Evolutionary conservation across 306 rosid genomes (phyloP), one percentile per base, ranked within the genome.

Genomic region (Abrus pulchellus): DNA sequence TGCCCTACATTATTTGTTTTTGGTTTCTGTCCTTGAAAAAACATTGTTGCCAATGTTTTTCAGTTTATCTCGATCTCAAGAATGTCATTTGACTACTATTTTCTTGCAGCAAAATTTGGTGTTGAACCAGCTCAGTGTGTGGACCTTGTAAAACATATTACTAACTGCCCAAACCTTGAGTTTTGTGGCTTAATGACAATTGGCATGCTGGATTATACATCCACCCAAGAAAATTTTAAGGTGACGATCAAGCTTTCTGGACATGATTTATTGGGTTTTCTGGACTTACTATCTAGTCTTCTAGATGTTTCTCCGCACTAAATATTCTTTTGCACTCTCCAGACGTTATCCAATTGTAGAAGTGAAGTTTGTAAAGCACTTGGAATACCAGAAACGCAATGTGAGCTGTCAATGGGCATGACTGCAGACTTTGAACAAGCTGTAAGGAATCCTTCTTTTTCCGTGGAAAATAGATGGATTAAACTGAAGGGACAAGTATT

Each of bases 361-460:
- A 85, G 85, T 56, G 98, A 89, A 79, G 93, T 91, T 81, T 95
- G 98, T 83, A 77, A 83, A 80, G 97, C 87, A 72, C 87, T 93
- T 44, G 97, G 85, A 82, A 88, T 90, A 66, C 20, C 93, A 68
- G 98, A 91, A 80, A 95, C 88, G 54, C 91, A 86, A 36, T 93
- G 94, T 62, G 97, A 93, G 63, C 88, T 95, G 72, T 95, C 98
- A 29, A 95, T 95, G 98, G 98, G 99, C 84, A 93, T 95, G 98
- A 90, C 97, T 74, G 87, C 86, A n/a, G 98, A 95, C 82, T 93
- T 93, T 79, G 98, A 95, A 70, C 96, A 64, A 88, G 99, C 99
- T 72, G 99, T 95, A 86, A 95, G 93, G 61, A 86, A 41, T 38
- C 43, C 9, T 12, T 44, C 77, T 29, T 13, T 20, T 5, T 7